Evolutionary conservation across 179 eudicot species (phyloP).

Genomic region (Actinidia chinensis): DNA sequence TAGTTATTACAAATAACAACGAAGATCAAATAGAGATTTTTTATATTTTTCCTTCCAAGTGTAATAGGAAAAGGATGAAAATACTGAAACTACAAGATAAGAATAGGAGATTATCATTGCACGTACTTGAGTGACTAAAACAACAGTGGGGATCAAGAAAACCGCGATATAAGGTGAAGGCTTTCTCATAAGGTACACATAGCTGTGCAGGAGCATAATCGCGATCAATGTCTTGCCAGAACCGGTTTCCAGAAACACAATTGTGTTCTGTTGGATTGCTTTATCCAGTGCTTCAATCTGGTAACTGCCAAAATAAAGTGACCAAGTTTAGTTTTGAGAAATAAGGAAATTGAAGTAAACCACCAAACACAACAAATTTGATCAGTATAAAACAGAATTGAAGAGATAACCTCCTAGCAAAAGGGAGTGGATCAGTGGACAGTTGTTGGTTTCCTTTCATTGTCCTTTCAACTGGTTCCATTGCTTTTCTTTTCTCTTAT

Average conservation of each 20-base stretch:
- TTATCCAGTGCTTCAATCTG: conserved; percentile 80
- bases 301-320: conserved; percentile 47
- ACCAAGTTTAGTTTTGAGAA: neutral
- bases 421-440: conserved; percentile 26
- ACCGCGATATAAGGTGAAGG: conserved; percentile 61
- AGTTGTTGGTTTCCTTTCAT: conserved; percentile 11
- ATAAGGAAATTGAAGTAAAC: neutral
- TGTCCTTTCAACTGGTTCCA: conserved; percentile 20
- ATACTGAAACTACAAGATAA: neutral
- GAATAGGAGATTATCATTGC: neutral
- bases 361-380: neutral
- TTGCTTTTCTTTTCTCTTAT: neutral
- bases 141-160: conserved; percentile 87
- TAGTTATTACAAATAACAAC: conserved; percentile 9
- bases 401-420: conserved; percentile 29
- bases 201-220: conserved; percentile 82
- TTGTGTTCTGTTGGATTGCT: conserved; percentile 77
- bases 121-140: conserved; percentile 77
- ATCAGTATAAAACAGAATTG: neutral
- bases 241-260: conserved; percentile 86
- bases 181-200: conserved; percentile 55
- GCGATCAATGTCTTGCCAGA: conserved; percentile 93
- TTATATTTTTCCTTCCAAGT: neutral
- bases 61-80: neutral
- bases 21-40: neutral